Base-by-base conservation (phyloP, 495 filamentous ascomycete genomes). In the Penicillium waksmanii region DNA sequence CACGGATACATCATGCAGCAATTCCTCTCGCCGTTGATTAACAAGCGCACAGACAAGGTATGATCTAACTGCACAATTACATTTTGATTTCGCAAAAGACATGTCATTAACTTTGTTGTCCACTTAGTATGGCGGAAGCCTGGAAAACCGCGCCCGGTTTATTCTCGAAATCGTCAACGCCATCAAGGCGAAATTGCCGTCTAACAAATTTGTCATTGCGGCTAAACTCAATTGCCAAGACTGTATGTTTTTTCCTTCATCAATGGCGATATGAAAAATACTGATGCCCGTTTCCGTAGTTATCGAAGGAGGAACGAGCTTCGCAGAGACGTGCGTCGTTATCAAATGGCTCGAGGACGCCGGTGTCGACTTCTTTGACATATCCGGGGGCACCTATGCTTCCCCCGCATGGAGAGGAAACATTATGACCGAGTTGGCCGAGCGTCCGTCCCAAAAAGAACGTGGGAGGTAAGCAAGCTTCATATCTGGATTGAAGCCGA, bases 101-200 rank as follows among this genome's bases (percentile, higher is more conserved):
- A 23, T 3, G 3, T 1, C 15, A 1, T n/a, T 40, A 40, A 40
- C 11, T 15, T n/a, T 43, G 7, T 10, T 12, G 13, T 3, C 25
- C 25, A 23, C 31, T 13, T 12, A 59, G 60, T 79, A 79, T 46
- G 76, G 77, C 15, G 77, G 77, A 25, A 66, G 57, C 44, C 72
- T 78, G 50, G 77, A 79, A 60, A 77, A 77, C 55, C 64, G 77
- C 17, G 73, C 62, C 3, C 56, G 76, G 4, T 61, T 79, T 27
- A 64, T 67, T 17, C 50, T 76, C 8, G 77, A 78, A 47, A 47
- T 75, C 23, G 62, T 67, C 43, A 52, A 67, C 12, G 57, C 61
- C 7, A 62, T 64, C 27, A 61, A 64, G 15, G 46, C 44, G 1
- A 60, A 54, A 27, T 51, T 65, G 10, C 61, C 65, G 15, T 52